phyloP scores from a whole-genome alignment of 371 early-diverging fungal species.

The Coemansia sp. region DNA sequence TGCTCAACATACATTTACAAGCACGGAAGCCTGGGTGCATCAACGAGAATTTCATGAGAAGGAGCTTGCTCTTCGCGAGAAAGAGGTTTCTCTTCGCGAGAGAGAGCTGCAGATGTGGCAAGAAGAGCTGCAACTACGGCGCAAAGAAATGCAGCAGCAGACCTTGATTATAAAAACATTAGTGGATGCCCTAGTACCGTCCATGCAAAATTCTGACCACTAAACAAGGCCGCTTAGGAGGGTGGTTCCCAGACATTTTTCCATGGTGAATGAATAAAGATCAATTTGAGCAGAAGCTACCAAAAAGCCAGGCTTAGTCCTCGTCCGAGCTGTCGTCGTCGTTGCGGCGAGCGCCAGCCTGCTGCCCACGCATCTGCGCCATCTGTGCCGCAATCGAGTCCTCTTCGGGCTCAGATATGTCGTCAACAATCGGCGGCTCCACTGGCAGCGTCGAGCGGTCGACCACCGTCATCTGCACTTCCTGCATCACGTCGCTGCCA shows the following conservation, averaged over 20 bases:
- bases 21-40: neutral
- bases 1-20: neutral
- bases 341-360: conserved; percentile 55
- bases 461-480: conserved; percentile 66
- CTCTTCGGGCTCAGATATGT: conserved; percentile 95
- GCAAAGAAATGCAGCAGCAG: neutral
- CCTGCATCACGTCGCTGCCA: conserved; percentile 77
- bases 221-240: too few relatives aligned
- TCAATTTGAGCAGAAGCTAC: neutral
- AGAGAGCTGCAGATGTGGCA: too few relatives aligned
- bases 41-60: neutral
- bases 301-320: conserved; percentile 20
- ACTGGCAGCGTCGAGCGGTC: conserved; percentile 70
- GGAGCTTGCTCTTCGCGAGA: too few relatives aligned
- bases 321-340: conserved; percentile 53
- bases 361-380: conserved; percentile 79
- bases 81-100: too few relatives aligned
- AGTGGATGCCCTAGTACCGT: too few relatives aligned
- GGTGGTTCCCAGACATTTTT: too few relatives aligned
- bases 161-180: neutral
- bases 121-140: too few relatives aligned
- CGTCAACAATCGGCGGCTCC: conserved; percentile 74
- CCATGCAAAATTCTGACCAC: too few relatives aligned
- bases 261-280: too few relatives aligned
- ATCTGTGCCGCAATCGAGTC: conserved; percentile 93